Evolutionary conservation across 1,139 yeast species (phyloP).

Genomic region (Lodderomyces theae): DNA sequence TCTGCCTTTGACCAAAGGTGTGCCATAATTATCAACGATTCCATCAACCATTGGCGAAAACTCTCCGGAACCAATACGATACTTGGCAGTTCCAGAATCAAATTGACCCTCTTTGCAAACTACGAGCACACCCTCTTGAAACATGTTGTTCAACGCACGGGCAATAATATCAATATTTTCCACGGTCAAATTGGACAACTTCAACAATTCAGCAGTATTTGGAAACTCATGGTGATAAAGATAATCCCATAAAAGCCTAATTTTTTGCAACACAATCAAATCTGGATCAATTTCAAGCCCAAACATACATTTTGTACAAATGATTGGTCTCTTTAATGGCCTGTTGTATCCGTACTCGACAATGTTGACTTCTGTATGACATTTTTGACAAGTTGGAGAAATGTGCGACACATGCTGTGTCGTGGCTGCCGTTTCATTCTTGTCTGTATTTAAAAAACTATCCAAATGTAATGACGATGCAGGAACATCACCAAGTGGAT

Average conservation of each 20-base stretch:
- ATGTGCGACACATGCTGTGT: not conserved
- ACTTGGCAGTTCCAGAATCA: constrained; percentile 9
- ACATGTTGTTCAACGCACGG: constrained; percentile 17
- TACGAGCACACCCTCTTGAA: constrained; percentile 16
- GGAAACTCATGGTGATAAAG: constrained; percentile 17
- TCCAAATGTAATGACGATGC: constrained; percentile 13
- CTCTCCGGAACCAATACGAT: constrained; percentile 15
- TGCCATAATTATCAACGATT: constrained; percentile 12
- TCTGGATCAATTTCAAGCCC: constrained; percentile 9
- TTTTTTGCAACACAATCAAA: constrained; percentile 16
- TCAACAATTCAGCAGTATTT: constrained; percentile 11
- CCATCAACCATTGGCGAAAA: constrained; percentile 13
- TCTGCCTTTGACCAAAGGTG: constrained; percentile 8
- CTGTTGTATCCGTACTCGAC: constrained; percentile 17
- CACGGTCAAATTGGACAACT: constrained; percentile 10
- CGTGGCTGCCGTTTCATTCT: constrained; percentile 1
- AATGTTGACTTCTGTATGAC: constrained; percentile 16
- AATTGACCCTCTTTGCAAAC: constrained; percentile 7
- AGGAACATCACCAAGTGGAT: constrained; percentile 6
- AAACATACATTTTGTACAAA: constrained; percentile 20
- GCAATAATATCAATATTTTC: constrained; percentile 7
- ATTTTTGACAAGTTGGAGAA: constrained; percentile 12
- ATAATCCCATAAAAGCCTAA: constrained; percentile 20
- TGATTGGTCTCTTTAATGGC: constrained; percentile 4
- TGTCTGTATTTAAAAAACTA: constrained; percentile 9